A percentile compares a stretch with the other conserved stretches of the same genome.
phyloP scores from a whole-genome alignment of 306 rosid genomes.

The Quercus wislizeni region DNA sequence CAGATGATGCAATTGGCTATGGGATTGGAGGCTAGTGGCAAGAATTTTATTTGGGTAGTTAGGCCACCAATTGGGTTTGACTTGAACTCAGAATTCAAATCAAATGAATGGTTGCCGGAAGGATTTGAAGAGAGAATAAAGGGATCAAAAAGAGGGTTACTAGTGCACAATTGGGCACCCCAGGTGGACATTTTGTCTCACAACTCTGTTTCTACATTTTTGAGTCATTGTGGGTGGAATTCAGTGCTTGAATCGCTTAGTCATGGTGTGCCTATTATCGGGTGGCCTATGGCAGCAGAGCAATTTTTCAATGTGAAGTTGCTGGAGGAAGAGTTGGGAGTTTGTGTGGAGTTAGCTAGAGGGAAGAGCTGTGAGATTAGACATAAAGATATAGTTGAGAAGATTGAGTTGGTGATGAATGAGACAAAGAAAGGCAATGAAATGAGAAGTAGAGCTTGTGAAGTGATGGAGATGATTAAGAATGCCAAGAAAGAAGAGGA shows the following conservation, averaged over 20 bases:
- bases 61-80: constrained; percentile 63
- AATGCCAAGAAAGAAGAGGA: constrained; percentile 30
- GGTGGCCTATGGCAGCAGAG: constrained; percentile 81
- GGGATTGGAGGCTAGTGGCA: constrained; percentile 45
- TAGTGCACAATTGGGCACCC: constrained; percentile 66
- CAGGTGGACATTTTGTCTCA: constrained; percentile 62
- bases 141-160: constrained; percentile 31
- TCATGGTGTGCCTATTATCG: constrained; percentile 63
- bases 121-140: constrained; percentile 40
- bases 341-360: constrained; percentile 69
- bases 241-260: constrained; percentile 59
- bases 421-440: constrained; percentile 34
- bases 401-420: neutral
- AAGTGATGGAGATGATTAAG: constrained; percentile 18
- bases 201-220: constrained; percentile 35
- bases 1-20: constrained; percentile 60
- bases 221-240: constrained; percentile 85
- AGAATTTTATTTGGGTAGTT: constrained; percentile 61
- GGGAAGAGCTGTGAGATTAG: constrained; percentile 52
- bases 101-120: constrained; percentile 55
- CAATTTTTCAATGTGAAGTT: constrained; percentile 55
- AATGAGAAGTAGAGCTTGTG: constrained; percentile 43
- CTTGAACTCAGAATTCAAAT: constrained; percentile 55
- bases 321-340: constrained; percentile 54
- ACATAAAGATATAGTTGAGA: constrained; percentile 30